These are phyloP conservation scores for Poronia punctata DNA, from an alignment of 495 filamentous ascomycete species.

Conservation along the genomic window DNA sequence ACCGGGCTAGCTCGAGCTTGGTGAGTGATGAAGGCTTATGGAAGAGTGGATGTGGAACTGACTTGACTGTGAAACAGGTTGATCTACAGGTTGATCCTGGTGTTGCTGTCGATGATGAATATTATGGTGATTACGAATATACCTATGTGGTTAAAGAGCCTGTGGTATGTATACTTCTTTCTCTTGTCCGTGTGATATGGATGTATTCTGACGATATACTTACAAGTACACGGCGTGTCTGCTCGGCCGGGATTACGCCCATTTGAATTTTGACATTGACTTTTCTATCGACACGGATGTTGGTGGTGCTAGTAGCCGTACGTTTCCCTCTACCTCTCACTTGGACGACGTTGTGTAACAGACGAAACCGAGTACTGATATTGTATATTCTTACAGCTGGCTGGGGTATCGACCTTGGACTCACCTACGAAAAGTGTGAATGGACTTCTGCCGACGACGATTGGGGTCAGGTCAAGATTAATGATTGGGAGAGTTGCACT, in stretches of 20 bases:
- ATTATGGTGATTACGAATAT: background rate
- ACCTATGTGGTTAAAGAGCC: background rate
- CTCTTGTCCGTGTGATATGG: background rate
- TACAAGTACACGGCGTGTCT: conserved; percentile 4
- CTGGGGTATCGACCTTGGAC: conserved; percentile 5
- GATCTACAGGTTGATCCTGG: conserved; percentile 2
- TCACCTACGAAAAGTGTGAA: conserved; percentile 6
- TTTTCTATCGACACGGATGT: background rate
- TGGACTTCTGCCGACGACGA: conserved; percentile 4
- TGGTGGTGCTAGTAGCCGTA: conserved; percentile 4
- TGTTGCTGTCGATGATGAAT: conserved; percentile 1
- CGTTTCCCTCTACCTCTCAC: background rate
- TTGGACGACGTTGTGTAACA: background rate
- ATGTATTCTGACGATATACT: background rate
- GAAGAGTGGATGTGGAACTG: background rate
- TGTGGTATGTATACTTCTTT: background rate
- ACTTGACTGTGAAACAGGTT: background rate
- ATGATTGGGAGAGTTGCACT: conserved; percentile 2
- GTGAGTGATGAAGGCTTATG: background rate
- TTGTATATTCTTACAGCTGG: background rate
- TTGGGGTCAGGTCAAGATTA: conserved; percentile 3
- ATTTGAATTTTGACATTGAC: conserved; percentile 5
- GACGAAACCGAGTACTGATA: background rate
- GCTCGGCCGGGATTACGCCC: background rate
- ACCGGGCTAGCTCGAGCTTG: background rate